Conservation (phyloP, 1,284 basidiomycete species). For the Malassezia vespertilionis region DNA sequence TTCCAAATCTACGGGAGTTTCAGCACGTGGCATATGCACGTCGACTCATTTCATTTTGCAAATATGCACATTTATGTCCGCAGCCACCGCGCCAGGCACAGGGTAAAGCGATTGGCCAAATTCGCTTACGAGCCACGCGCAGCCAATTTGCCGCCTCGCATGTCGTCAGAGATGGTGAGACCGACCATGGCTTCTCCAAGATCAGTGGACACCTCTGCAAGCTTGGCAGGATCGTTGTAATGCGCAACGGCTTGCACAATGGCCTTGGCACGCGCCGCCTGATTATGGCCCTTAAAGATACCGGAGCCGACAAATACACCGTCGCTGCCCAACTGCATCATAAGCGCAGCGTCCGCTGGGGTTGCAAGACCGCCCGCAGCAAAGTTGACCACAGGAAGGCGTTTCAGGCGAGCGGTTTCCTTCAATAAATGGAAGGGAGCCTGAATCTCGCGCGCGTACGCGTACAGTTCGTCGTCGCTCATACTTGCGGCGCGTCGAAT, state of each 20-base stretch:
- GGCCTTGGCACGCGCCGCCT: constrained; percentile 84
- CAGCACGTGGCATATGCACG: neutral
- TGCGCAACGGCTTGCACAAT: constrained; percentile 97
- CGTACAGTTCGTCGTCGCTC: constrained; percentile 95
- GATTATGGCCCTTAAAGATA: constrained; percentile 62
- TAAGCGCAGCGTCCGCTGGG: constrained; percentile 91
- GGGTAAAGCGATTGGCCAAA: neutral
- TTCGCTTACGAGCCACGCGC: constrained; percentile 43
- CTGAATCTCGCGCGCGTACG: constrained; percentile 74
- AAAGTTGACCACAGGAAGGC: constrained; percentile 69
- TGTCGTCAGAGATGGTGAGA: constrained; percentile 57
- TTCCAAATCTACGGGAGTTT: no score
- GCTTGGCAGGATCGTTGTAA: constrained; percentile 52
- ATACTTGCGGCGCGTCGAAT: constrained; percentile 65
- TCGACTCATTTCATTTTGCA: neutral
- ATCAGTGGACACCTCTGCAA: constrained; percentile 67
- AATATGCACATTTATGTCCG: neutral
- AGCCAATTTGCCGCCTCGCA: constrained; percentile 39
- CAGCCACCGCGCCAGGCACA: neutral
- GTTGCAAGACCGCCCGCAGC: constrained; percentile 86
- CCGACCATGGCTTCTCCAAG: constrained; percentile 87
- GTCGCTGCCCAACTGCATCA: constrained; percentile 99
- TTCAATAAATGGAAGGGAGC: constrained; percentile 97
- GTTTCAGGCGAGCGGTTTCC: constrained; percentile 84
- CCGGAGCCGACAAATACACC: constrained; percentile 57